Percentiles rank a stretch among this genome's conserved stretches.
These are phyloP conservation scores for Thecamonas trahens DNA, from an alignment of 78 protist species.

Conservation along the genomic window DNA sequence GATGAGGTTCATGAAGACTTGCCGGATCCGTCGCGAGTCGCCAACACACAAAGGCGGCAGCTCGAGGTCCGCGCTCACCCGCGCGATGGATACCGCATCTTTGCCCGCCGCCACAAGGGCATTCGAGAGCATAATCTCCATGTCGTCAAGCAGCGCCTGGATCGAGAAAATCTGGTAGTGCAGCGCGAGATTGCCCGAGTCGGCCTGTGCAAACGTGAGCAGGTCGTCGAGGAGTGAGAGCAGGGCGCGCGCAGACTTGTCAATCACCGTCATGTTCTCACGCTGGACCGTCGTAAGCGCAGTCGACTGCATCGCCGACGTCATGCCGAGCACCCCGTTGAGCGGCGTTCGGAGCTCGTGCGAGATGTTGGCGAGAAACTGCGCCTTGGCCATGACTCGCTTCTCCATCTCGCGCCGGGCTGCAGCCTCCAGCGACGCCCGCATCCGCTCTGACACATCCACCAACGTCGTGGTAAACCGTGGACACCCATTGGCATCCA, in stretches of 20 bases:
- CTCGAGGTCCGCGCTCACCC: slow-evolving; percentile 36
- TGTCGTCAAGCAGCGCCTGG: slow-evolving; percentile 25
- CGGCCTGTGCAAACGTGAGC: slow-evolving; percentile 35
- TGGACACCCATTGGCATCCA: no score
- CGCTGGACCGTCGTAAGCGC: slow-evolving; percentile 14
- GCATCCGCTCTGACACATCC: no score
- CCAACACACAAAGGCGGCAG: slow-evolving; percentile 36
- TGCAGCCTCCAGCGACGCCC: no score
- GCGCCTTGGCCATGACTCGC: slow-evolving; percentile 24
- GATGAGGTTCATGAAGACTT: slow-evolving; percentile 28
- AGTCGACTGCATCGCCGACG: slow-evolving; percentile 29
- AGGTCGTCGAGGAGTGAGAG: slow-evolving; percentile 36
- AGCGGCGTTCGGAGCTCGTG: slow-evolving; percentile 71
- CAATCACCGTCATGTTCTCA: slow-evolving; percentile 29
- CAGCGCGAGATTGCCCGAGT: slow-evolving; percentile 35
- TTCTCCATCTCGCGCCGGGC: no score
- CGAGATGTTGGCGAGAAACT: slow-evolving; percentile 49
- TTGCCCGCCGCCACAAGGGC: slow-evolving; percentile 22
- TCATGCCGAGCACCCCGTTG: slow-evolving; percentile 57
- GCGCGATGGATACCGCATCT: no score
- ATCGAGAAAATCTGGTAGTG: slow-evolving; percentile 26
- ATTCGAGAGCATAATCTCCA: slow-evolving; percentile 32
- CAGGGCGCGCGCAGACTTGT: slow-evolving; percentile 25
- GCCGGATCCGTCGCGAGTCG: slow-evolving; percentile 18
- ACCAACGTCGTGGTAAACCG: no score